Percentiles rank a stretch among this genome's conserved stretches.
phyloP scores from a whole-genome alignment of 768 basidiomycete species.

The Amanita rubescens region DNA sequence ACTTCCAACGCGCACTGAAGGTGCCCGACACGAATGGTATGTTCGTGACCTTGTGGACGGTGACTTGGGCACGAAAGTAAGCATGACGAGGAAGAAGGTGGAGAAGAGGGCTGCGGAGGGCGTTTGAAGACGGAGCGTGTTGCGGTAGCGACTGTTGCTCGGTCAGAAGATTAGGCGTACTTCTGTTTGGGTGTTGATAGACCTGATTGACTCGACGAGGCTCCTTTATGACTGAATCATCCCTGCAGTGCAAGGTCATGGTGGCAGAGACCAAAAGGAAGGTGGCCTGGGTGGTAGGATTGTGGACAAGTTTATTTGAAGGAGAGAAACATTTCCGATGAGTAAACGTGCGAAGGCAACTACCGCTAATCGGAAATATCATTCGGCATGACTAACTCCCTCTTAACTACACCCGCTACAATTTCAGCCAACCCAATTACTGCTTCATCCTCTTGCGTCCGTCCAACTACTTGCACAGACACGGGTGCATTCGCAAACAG shows the following conservation, averaged over 20 bases:
- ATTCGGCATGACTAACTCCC: not conserved
- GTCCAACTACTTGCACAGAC: conserved; percentile 57
- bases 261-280: not conserved
- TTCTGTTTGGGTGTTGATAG: not conserved
- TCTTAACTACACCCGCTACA: conserved; percentile 38
- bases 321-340: not conserved
- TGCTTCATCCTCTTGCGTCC: conserved; percentile 70
- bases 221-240: conserved; percentile 1
- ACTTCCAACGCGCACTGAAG: conserved; percentile 65
- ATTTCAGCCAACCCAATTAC: conserved; percentile 64
- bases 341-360: not conserved
- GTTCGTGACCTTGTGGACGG: conserved; percentile 60
- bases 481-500: conserved; percentile 53
- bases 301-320: not conserved
- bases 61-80: conserved; percentile 52
- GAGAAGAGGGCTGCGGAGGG: conserved; percentile 51
- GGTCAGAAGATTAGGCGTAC: conserved; percentile 4
- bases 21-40: conserved; percentile 68
- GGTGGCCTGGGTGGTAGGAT: not conserved
- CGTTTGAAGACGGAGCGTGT: conserved; percentile 8
- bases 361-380: not conserved
- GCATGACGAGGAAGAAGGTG: conserved; percentile 61
- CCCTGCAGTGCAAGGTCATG: conserved; percentile 2
- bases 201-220: not conserved
- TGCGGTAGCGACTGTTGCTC: not conserved